These are phyloP conservation scores for Sclerotinia trifoliorum DNA, from an alignment of 2,329 filamentous ascomycete genomes.

Conservation along the genomic window DNA sequence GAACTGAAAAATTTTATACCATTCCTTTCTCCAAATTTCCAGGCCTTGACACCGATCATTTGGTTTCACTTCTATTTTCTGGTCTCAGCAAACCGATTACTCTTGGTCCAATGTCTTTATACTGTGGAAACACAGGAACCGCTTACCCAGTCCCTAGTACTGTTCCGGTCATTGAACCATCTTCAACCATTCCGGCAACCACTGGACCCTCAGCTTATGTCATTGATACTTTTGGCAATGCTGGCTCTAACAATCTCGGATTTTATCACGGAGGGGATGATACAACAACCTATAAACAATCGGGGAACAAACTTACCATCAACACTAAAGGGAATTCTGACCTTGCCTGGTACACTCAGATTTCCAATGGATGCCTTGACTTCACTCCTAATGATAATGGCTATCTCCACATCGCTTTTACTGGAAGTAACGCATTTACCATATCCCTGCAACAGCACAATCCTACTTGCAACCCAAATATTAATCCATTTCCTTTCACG, in stretches of 20 bases:
- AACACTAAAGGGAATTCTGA: conserved; percentile 57
- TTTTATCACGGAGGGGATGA: conserved; percentile 68
- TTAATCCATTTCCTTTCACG: conserved; percentile 62
- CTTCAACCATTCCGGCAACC: conserved; percentile 51
- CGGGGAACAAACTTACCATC: conserved; percentile 53
- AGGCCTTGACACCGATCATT: conserved; percentile 51
- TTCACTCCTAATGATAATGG: conserved; percentile 53
- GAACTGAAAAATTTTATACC: conserved; percentile 57
- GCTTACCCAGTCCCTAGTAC: conserved; percentile 51
- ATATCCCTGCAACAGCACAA: conserved; percentile 68
- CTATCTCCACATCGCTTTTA: conserved; percentile 65
- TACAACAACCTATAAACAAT: conserved; percentile 52
- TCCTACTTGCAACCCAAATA: conserved; percentile 52
- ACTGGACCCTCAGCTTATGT: conserved; percentile 50
- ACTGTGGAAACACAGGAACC: conserved; percentile 52
- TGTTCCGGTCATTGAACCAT: conserved; percentile 44
- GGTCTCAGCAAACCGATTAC: conserved; percentile 48
- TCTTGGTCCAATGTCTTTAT: conserved; percentile 57
- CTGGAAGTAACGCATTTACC: conserved; percentile 61
- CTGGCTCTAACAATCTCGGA: conserved; percentile 56
- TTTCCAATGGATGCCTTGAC: conserved; percentile 56
- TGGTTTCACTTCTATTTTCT: conserved; percentile 53
- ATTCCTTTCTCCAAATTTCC: conserved; percentile 55
- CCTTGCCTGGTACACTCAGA: conserved; percentile 59
- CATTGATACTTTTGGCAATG: conserved; percentile 59